Evolutionary conservation across 768 basidiomycete species (phyloP), one percentile per base, ranked within the genome.

Genomic region (Phylloporus scabripes): DNA sequence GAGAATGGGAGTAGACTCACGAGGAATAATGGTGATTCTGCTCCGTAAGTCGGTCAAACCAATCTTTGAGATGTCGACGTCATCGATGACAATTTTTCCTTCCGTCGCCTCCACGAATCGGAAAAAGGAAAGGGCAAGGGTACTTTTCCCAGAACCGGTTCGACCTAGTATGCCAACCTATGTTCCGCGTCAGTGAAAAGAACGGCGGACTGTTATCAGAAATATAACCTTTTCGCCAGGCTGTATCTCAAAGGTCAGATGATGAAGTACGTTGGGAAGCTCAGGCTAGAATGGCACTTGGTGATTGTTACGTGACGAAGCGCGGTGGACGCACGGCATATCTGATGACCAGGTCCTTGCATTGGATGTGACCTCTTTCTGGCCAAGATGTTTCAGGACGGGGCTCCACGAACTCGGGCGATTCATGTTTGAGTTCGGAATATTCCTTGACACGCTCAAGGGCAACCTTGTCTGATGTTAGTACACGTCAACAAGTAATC

Each of bases 371-470:
- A 31, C 88, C 88, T 6, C 67, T 70, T 5, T 80, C 72, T 3
- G 93, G 93, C 93, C 93, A 96, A 28, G 80, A 73, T 5, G 78
- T 69, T 0, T 82, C 74, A 5, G 93, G 92, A n/a, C 91, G 73
- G 4, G 90, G 91, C 50, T 96, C 91, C 37, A 89, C 64, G 60
- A 85, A 89, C 63, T 97, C 93, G 1, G 91, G 74, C 8, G 84
- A 77, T 70, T 97, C 93, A 23, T 77, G 77, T 36, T 72, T 64
- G 24, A 93, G 68, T 55, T 92, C 87, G 4, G 91, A 86, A 63
- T 87, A 94, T 69, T 95, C 93, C 62, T 92, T 92, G 64, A 95
- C 80, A 45, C 93, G 85, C 65, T 94, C 92, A 31, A 92, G 70
- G 28, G 88, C 84, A 55, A 91, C 86, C 86, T 87, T 47, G 14